phyloP scores from a whole-genome alignment of 2,329 filamentous ascomycete genomes.

The Endoconidiophora polonica region DNA sequence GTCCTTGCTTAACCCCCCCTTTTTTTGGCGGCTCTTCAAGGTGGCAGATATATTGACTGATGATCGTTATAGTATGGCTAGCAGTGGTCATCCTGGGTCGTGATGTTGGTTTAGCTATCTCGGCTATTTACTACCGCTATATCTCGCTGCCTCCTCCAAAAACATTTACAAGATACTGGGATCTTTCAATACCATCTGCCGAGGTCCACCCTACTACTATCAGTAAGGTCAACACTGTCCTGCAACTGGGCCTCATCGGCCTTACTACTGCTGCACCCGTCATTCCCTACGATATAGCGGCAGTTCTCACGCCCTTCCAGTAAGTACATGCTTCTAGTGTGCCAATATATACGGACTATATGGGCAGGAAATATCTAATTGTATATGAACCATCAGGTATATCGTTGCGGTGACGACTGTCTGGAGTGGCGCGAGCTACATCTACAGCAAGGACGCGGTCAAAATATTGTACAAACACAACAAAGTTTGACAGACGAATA shows the following conservation, averaged over 20 bases:
- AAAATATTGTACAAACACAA: slow-evolving; percentile 47
- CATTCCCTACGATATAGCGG: slow-evolving; percentile 38
- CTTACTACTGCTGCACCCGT: slow-evolving; percentile 68
- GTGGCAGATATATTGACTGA: background rate
- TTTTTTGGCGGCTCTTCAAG: background rate
- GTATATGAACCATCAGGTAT: slow-evolving; percentile 35
- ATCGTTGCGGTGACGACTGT: slow-evolving; percentile 77
- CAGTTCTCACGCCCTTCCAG: slow-evolving; percentile 45
- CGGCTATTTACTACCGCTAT: slow-evolving; percentile 90
- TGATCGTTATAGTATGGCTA: slow-evolving; percentile 48
- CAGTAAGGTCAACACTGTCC: slow-evolving; percentile 83
- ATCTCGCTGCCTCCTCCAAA: slow-evolving; percentile 87
- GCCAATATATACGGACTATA: background rate
- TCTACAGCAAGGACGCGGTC: slow-evolving; percentile 80
- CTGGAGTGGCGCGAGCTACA: slow-evolving; percentile 87
- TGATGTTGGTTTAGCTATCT: slow-evolving; percentile 65
- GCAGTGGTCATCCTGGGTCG: slow-evolving; percentile 81
- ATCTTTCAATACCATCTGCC: slow-evolving; percentile 79
- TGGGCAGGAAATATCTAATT: too few relatives aligned
- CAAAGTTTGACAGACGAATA: too few relatives aligned
- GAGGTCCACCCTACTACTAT: slow-evolving; percentile 72
- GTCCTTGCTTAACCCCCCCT: background rate
- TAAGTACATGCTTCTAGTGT: slow-evolving; percentile 25
- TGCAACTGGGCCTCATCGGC: slow-evolving; percentile 77
- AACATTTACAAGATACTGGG: slow-evolving; percentile 87